Conservation (phyloP, 768 basidiomycete species). For the Serpula lacrymans region DNA sequence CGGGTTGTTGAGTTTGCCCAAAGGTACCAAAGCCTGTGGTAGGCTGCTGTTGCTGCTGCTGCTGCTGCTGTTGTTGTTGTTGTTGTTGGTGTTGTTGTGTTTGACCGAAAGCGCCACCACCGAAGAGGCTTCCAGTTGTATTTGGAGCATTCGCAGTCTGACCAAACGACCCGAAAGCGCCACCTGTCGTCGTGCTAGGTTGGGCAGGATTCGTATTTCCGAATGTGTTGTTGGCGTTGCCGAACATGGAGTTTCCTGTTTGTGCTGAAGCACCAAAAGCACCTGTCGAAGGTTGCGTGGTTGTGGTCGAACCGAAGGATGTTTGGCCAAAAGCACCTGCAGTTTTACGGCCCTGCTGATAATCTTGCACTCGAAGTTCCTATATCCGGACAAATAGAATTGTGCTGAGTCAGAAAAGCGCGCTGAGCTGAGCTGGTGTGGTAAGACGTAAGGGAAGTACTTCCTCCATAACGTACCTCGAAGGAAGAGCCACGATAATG, state of each 20-base stretch:
- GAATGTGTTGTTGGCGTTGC: constrained; percentile 19
- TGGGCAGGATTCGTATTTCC: constrained; percentile 18
- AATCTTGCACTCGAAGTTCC: constrained; percentile 79
- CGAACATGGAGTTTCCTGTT: constrained; percentile 29
- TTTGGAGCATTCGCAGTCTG: constrained; percentile 44
- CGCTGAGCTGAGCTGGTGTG: constrained; percentile 11
- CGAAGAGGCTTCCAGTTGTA: constrained; percentile 40
- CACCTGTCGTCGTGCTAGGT: constrained; percentile 22
- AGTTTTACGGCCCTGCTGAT: constrained; percentile 69
- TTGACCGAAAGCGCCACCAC: constrained; percentile 49
- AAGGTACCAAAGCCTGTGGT: constrained; percentile 29
- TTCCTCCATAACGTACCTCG: constrained; percentile 46
- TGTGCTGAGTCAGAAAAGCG: constrained; percentile 6
- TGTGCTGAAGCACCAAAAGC: constrained; percentile 27
- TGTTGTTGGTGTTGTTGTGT: constrained; percentile 29
- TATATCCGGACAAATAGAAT: constrained; percentile 21
- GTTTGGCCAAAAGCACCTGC: constrained; percentile 60
- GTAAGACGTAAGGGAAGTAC: constrained; percentile 11
- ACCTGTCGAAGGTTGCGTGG: constrained; percentile 20
- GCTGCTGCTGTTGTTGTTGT: constrained; percentile 23
- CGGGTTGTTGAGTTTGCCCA: too few relatives aligned
- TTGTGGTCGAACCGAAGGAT: constrained; percentile 15
- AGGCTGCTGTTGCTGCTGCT: constrained; percentile 33
- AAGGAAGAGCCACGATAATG: constrained; percentile 75
- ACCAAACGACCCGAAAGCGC: constrained; percentile 29